Base-by-base conservation (phyloP, 805 yeast genomes). In the Ogataea wickerhamii region DNA sequence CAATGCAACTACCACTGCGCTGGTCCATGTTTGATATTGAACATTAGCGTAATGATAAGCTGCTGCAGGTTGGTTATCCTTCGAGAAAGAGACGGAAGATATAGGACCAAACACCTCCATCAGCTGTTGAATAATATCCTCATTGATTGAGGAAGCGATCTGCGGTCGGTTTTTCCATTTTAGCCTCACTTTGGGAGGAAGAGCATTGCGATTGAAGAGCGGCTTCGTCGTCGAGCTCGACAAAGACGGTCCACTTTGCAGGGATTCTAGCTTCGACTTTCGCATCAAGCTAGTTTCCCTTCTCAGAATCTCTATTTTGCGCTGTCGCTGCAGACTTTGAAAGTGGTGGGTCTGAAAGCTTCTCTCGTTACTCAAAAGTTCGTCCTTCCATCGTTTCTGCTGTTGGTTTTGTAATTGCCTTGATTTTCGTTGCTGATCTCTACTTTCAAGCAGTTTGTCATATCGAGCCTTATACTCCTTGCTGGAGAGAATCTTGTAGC, bases 61-160 rank as follows among this genome's bases (percentile, higher is more conserved):
- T 22, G 47, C 51, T 25, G 20, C 23, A 4, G 29, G 25, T 21
- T 20, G 33, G 27, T 48, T 49, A 2, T 25, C 32, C 2, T 37
- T 37, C 0, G 40, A 33, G n/a, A 49, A 18, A 17, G 36, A 10
- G 1, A 60, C 52, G 3, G 25, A 14, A 1, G 20, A 26, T 2
- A 74, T 51, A 0, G 58, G 45, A 1, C 80, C 81, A 53, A 74
- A 75, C 2, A 67, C 67, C 14, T 49, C 47, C 77, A 75, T 70
- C 19, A 75, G 55, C 32, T 60, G 53, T 17, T 28, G 18, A 16
- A 75, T 51, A 2, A 66, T 53, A 1, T 60, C 68, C 1, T 43
- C 47, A 17, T 56, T 59, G 16, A 72, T 52, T 16, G 56, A 41
- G 1, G 51, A 66, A 12, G 51, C 48, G 4, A 70, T 31, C 30